Evolutionary conservation across 805 yeast species (phyloP), one percentile per base, ranked within the genome.

Genomic region (Saccharomycopsis olivae): DNA sequence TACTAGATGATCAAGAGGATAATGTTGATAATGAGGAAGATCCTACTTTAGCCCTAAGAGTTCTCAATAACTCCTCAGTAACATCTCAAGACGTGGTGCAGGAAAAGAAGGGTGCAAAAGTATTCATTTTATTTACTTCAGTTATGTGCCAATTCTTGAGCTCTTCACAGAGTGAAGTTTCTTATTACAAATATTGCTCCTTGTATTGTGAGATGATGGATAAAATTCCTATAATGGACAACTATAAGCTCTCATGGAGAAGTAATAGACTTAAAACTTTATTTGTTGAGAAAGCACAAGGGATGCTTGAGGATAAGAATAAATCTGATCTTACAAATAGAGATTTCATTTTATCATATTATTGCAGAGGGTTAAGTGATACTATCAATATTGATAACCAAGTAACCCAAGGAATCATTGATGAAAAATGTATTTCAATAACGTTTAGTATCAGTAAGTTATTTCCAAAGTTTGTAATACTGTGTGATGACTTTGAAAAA

Each of bases 361-460:
- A n/a, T 35, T 24, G 39, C 29, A 16, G n/a, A n/a, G n/a, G n/a
- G n/a, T n/a, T n/a, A 8, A 33, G 28, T 1, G 18, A 6, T 4
- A 16, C 27, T 18, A 11, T 35, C 25, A 30, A n/a, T 16, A 25
- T 29, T 11, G 27, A 23, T 8, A 23, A 23, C 27, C 10, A 23
- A 23, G 11, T n/a, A n/a, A n/a, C n/a, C n/a, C n/a, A n/a, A 23
- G 25, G 10, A 23, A 23, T 10, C 25, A 23, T 23, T 23, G 25
- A 37, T 21, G 44, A 40, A 5, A 34, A 17, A 11, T 50, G 47
- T 33, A 47, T 55, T 11, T 48, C 64, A 2, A 43, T 56, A 30
- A 63, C 73, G 2, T 69, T 72, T 49, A 70, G 73, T 3, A 45
- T 66, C 13, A 52, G 68, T 3, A 58, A 60, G 21, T 42, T 73